phyloP scores from a whole-genome alignment of 176 grass and related monocot species.

The Zea luxurians region DNA sequence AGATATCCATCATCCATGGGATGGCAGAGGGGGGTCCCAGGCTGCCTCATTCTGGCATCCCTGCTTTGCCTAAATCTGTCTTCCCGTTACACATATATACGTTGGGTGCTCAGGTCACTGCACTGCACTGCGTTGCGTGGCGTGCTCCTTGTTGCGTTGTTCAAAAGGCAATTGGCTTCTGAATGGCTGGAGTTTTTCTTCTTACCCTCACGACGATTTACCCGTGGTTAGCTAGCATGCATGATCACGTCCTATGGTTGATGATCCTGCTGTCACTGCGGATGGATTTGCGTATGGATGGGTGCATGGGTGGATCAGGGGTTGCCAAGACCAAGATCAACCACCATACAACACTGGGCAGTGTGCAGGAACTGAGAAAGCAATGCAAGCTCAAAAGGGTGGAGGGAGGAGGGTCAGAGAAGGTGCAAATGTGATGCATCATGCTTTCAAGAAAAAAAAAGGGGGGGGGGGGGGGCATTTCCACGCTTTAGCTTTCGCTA shows the following conservation, averaged over 20 bases:
- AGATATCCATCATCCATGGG: background rate
- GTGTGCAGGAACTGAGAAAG: slow-evolving; percentile 43
- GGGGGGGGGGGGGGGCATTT: background rate
- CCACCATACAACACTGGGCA: slow-evolving; percentile 36
- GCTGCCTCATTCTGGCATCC: slow-evolving; percentile 3
- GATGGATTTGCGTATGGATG: background rate
- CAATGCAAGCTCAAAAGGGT: slow-evolving; percentile 49
- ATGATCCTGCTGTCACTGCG: background rate
- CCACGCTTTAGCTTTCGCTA: slow-evolving; percentile 39
- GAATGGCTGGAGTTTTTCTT: background rate
- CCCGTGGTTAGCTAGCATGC: background rate
- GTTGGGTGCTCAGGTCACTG: background rate
- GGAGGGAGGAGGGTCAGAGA: background rate
- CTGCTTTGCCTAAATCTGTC: slow-evolving; percentile 5
- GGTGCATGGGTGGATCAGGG: background rate
- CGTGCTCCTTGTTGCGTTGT: slow-evolving; percentile 16
- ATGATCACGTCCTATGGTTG: background rate
- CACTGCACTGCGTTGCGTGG: background rate
- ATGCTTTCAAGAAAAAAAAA: slow-evolving; percentile 37
- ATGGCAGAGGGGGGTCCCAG: background rate
- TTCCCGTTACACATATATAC: background rate
- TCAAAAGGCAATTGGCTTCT: background rate
- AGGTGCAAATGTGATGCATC: slow-evolving; percentile 39
- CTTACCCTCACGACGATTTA: slow-evolving; percentile 28
- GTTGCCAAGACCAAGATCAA: slow-evolving; percentile 41